Conservation (phyloP, 73 alveolate genomes). For the Uronychia binucleata region DNA sequence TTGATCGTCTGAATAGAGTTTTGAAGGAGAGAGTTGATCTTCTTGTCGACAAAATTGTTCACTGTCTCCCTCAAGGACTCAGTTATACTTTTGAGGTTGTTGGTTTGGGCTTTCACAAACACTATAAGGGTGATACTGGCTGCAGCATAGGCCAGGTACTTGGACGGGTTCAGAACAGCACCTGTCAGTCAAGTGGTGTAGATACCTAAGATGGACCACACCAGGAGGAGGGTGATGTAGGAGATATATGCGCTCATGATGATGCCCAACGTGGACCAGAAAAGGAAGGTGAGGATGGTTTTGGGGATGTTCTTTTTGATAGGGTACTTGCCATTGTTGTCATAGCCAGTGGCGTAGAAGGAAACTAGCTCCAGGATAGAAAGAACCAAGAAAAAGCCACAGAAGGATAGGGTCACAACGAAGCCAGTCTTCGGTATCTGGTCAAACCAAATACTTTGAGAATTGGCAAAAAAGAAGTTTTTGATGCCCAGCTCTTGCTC, state of each 20-base stretch:
- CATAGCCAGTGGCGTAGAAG: conserved; percentile 20
- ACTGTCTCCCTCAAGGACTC: conserved; percentile 5
- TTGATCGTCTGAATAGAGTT: background rate
- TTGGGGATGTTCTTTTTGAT: background rate
- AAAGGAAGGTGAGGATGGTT: background rate
- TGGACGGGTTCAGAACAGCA: conserved; percentile 15
- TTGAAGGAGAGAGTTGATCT: background rate
- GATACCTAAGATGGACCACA: conserved; percentile 32
- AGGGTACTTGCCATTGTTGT: conserved; percentile 17
- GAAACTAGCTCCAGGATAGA: conserved; percentile 15
- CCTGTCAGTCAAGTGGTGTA: too few species aligned
- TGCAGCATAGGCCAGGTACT: conserved; percentile 14
- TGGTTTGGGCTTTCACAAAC: background rate
- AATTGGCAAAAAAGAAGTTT: conserved; percentile 1
- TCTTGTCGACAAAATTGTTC: background rate
- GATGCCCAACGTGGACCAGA: conserved; percentile 1
- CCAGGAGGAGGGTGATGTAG: conserved; percentile 13
- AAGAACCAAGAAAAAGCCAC: background rate
- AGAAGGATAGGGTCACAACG: background rate
- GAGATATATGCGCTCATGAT: background rate
- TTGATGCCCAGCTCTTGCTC: background rate
- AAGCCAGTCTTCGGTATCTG: background rate
- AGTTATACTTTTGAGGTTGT: background rate
- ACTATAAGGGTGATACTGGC: background rate
- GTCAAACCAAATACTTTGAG: conserved; percentile 14